Evolutionary conservation across 1,284 basidiomycete species (phyloP).

Genomic region (Cutaneotrichosporon sp.): DNA sequence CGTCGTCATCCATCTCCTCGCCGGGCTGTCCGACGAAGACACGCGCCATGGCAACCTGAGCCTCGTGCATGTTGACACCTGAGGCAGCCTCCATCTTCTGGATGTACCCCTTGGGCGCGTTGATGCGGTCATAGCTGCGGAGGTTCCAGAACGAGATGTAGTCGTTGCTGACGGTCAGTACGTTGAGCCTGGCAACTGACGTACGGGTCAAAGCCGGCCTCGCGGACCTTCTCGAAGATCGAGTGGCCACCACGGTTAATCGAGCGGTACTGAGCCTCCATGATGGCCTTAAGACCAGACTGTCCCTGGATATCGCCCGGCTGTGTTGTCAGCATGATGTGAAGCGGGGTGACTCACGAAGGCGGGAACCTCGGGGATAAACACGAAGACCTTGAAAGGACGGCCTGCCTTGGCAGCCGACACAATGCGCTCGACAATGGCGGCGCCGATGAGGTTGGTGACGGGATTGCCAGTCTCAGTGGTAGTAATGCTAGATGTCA

Average conservation of each 20-base stretch:
- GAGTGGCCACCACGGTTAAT: slow-evolving; percentile 84
- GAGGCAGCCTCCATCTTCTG: slow-evolving; percentile 69
- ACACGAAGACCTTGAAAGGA: slow-evolving; percentile 76
- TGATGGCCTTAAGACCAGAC: slow-evolving; percentile 63
- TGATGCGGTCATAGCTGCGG: slow-evolving; percentile 86
- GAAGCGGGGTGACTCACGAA: slow-evolving; percentile 34
- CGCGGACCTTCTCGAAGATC: slow-evolving; percentile 79
- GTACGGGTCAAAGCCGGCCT: slow-evolving; percentile 78
- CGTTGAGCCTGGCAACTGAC: slow-evolving; percentile 11
- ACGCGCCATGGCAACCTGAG: slow-evolving; percentile 82
- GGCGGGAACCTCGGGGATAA: slow-evolving; percentile 65
- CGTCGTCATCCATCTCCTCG: slow-evolving; percentile 46
- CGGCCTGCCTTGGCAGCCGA: slow-evolving; percentile 68
- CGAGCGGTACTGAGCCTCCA: slow-evolving; percentile 60
- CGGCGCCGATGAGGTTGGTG: slow-evolving; percentile 75
- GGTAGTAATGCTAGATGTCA: slow-evolving; percentile 67
- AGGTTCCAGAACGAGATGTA: slow-evolving; percentile 81
- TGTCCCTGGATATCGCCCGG: slow-evolving; percentile 76
- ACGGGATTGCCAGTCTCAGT: slow-evolving; percentile 65
- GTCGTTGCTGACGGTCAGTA: slow-evolving; percentile 23
- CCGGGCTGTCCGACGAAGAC: slow-evolving; percentile 64
- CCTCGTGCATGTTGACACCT: slow-evolving; percentile 77
- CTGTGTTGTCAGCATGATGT: slow-evolving; percentile 23
- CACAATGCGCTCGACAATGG: slow-evolving; percentile 78
- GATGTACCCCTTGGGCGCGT: slow-evolving; percentile 67